Percentiles rank a stretch among this genome's conserved stretches.
These are phyloP conservation scores for Rhizopogon vinicolor DNA, from an alignment of 768 basidiomycete genomes.

Conservation along the genomic window DNA sequence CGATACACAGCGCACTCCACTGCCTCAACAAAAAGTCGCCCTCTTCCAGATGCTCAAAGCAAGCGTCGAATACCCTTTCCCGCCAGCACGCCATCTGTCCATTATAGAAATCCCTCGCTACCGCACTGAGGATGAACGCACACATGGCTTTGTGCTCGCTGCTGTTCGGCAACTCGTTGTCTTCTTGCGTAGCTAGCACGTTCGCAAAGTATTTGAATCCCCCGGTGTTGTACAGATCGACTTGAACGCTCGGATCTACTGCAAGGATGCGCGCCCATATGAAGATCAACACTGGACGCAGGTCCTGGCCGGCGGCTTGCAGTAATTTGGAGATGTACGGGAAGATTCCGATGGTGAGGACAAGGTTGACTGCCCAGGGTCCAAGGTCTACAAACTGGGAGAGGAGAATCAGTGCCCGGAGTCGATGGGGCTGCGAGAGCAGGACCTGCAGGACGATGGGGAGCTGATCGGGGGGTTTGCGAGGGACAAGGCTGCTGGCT, in stretches of 20 bases:
- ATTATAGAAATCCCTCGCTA: constrained; percentile 82
- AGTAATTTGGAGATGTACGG: constrained; percentile 97
- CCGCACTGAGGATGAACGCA: constrained; percentile 88
- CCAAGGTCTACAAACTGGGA: constrained; percentile 98
- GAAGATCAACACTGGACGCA: constrained; percentile 97
- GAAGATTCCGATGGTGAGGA: constrained; percentile 95
- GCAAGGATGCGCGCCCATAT: constrained; percentile 98
- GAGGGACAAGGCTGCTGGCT: constrained; percentile 58
- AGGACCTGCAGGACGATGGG: constrained; percentile 97
- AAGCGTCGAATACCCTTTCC: constrained; percentile 81
- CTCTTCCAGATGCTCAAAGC: constrained; percentile 80
- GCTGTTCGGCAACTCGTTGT: constrained; percentile 78
- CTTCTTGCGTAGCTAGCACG: constrained; percentile 66
- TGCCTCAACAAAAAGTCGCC: constrained; percentile 91
- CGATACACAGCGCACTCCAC: constrained; percentile 92
- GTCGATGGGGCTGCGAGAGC: constrained; percentile 91
- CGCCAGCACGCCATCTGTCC: constrained; percentile 85
- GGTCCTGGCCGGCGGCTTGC: constrained; percentile 89
- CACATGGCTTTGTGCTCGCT: constrained; percentile 99
- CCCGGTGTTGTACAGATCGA: constrained; percentile 76
- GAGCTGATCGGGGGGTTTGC: constrained; percentile 94
- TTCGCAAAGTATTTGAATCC: constrained; percentile 86
- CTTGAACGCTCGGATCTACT: constrained; percentile 90
- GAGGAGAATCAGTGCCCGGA: constrained; percentile 91
- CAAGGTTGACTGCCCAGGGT: constrained; percentile 97